phyloP scores from a whole-genome alignment of 2,329 filamentous ascomycete genomes.

The Trichoderma harzianum region DNA sequence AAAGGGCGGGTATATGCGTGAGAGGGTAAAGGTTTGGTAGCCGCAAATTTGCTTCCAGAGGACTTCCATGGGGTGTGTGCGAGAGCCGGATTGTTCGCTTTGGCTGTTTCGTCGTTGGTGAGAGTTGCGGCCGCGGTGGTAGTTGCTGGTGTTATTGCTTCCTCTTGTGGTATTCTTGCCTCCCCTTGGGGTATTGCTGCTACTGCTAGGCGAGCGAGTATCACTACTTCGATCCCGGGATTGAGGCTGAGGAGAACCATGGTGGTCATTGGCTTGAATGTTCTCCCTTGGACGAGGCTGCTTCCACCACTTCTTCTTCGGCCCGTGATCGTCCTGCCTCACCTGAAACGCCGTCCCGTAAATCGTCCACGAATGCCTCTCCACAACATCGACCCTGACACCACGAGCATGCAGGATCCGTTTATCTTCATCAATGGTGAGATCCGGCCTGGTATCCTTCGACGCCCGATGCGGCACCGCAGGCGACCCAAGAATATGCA shows the following conservation, averaged over 20 bases:
- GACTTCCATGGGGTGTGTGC: conserved; percentile 29
- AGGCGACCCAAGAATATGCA: conserved; percentile 34
- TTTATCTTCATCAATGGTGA: conserved; percentile 27
- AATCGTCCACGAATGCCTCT: conserved; percentile 28
- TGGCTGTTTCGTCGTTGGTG: background rate
- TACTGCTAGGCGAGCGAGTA: background rate
- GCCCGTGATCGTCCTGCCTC: conserved; percentile 10
- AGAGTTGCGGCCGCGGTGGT: background rate
- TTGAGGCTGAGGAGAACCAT: background rate
- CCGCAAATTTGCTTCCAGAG: conserved; percentile 32
- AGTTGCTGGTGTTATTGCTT: background rate
- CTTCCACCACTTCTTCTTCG: background rate
- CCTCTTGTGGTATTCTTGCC: background rate
- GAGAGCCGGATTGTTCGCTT: background rate
- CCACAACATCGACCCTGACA: conserved; percentile 28
- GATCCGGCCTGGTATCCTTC: conserved; percentile 26
- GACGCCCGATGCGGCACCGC: conserved; percentile 32
- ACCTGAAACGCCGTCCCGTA: conserved; percentile 33
- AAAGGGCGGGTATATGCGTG: conserved; percentile 26
- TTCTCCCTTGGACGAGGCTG: background rate
- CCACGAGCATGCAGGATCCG: conserved; percentile 29
- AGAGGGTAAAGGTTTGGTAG: conserved; percentile 25
- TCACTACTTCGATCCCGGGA: background rate
- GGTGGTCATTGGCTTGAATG: background rate
- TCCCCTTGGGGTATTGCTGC: background rate